A percentile compares a stretch with the other conserved stretches of the same genome.
These are phyloP conservation scores for Craspedostauros australis DNA, from an alignment of 108 stramenopile genomes.

Conservation along the genomic window DNA sequence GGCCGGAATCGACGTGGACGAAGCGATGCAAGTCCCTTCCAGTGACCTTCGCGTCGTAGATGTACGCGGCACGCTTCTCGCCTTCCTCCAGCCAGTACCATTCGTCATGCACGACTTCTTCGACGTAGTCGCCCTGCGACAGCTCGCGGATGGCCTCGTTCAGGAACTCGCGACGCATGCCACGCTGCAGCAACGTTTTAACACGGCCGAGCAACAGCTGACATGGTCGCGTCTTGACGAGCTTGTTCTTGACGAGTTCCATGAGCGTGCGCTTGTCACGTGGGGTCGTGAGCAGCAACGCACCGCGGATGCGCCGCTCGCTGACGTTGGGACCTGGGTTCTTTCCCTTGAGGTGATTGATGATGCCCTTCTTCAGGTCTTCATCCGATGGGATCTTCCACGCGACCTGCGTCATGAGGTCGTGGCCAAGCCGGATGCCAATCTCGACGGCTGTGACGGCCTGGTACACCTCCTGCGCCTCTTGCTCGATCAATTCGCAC, in stretches of 20 bases:
- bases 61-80: conserved; percentile 20
- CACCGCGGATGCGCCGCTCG: conserved; percentile 15
- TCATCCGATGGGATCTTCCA: conserved; percentile 26
- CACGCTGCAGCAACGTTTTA: conserved; percentile 19
- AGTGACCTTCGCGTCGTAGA: conserved; percentile 10
- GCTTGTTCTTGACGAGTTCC: conserved; percentile 17
- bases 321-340: conserved; percentile 8
- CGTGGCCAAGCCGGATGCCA: conserved; percentile 28
- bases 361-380: conserved; percentile 18
- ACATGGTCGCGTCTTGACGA: conserved; percentile 13
- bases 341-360: conserved; percentile 18
- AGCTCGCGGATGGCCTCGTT: conserved; percentile 25
- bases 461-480: conserved; percentile 18
- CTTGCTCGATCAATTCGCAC: conserved; percentile 11
- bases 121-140: conserved; percentile 19
- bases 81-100: conserved; percentile 31
- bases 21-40: conserved; percentile 16
- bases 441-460: conserved; percentile 23
- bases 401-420: conserved; percentile 28
- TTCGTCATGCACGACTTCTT: conserved; percentile 5
- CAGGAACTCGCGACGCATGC: conserved; percentile 25
- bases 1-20: conserved; percentile 18
- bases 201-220: conserved; percentile 21
- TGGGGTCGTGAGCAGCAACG: conserved; percentile 18
- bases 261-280: conserved; percentile 33